Evolutionary conservation across 208 protist species (phyloP).

Genomic region (Herpetomonas tarakana): DNA sequence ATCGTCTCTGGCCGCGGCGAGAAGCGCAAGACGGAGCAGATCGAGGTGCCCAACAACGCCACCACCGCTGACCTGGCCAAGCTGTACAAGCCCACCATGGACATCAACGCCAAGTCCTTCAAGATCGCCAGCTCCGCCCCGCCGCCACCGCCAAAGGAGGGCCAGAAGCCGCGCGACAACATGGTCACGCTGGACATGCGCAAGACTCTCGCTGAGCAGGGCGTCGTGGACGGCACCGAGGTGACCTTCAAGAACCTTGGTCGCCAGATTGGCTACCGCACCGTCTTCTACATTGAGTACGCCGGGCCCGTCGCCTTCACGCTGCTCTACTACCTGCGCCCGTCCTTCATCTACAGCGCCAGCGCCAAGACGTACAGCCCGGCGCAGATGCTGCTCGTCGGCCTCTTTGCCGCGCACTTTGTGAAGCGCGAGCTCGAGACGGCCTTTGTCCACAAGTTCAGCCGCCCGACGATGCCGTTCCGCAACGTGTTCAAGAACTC

Average conservation of each 20-base stretch:
- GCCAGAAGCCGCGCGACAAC: slow-evolving; percentile 36
- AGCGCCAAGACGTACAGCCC: slow-evolving; percentile 32
- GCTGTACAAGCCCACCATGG: slow-evolving; percentile 51
- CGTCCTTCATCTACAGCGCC: slow-evolving; percentile 67
- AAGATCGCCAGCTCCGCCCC: slow-evolving; percentile 37
- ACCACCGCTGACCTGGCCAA: slow-evolving; percentile 71
- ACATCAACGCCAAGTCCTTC: slow-evolving; percentile 69
- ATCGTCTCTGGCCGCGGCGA: slow-evolving; percentile 45
- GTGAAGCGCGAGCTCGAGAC: slow-evolving; percentile 94
- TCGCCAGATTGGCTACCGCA: slow-evolving; percentile 91
- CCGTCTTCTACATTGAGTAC: slow-evolving; percentile 95
- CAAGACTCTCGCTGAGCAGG: slow-evolving; percentile 48
- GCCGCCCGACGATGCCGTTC: slow-evolving; percentile 92
- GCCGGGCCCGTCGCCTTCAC: slow-evolving; percentile 91
- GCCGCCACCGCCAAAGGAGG: slow-evolving; percentile 19
- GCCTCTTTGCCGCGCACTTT: slow-evolving; percentile 91
- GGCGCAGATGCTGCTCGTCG: slow-evolving; percentile 78
- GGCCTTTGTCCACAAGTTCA: slow-evolving; percentile 95
- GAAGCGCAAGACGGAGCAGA: slow-evolving; percentile 27
- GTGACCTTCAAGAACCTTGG: slow-evolving; percentile 92
- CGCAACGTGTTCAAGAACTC: slow-evolving; percentile 96
- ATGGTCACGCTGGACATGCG: slow-evolving; percentile 44
- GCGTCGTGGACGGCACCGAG: slow-evolving; percentile 58
- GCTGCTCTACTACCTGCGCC: slow-evolving; percentile 74
- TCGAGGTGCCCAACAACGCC: slow-evolving; percentile 56